Evolutionary conservation across 345 rosid genomes (phyloP), one percentile per base, ranked within the genome.

Genomic region (Ceriops decandra): DNA sequence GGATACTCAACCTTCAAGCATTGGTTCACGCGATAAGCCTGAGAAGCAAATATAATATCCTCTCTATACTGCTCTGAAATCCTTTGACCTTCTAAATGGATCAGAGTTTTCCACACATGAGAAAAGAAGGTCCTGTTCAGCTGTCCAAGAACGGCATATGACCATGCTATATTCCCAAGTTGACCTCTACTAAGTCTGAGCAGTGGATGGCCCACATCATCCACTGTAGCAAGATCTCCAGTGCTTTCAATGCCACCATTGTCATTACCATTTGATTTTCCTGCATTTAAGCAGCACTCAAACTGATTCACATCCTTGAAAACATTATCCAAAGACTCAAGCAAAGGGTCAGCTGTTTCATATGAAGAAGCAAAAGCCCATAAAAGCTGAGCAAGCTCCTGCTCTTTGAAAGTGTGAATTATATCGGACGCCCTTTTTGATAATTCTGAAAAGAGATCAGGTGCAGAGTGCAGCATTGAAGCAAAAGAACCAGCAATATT

Each of bases 111-210:
- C 99, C 97, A 95, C 51, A 82, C 67, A 64, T 78, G 83, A 47
- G 87, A 80, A 74, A 91, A 95, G 85, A 89, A 95, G 61, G 72
- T 67, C 13, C 83, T 82, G 57, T 88, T 85, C 76, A 89, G 10
- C 71, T 83, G 87, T 49, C 92, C 93, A 52, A 91, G 88, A 77
- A 88, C 96, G 72, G 97, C 95, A 80, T 89, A 91, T 35, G 99
- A 95, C 99, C 99, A 95, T 63, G 99, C 95, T 74, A 91, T 74
- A 75, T 88, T 91, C 32, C 97, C 96, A 2, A 95, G 90, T 81
- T 95, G 96, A 77, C 90, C 89, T 70, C 95, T 82, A 74, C 79
- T 86, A 31, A 89, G 85, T 72, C 79, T 82, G 66, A 95, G 90
- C 32, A 77, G 54, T 52, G 84, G 85, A 77, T 79, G 70, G 71